Evolutionary conservation across 2,329 filamentous ascomycete species (phyloP).

Genomic region (Lecanicillium sp.): DNA sequence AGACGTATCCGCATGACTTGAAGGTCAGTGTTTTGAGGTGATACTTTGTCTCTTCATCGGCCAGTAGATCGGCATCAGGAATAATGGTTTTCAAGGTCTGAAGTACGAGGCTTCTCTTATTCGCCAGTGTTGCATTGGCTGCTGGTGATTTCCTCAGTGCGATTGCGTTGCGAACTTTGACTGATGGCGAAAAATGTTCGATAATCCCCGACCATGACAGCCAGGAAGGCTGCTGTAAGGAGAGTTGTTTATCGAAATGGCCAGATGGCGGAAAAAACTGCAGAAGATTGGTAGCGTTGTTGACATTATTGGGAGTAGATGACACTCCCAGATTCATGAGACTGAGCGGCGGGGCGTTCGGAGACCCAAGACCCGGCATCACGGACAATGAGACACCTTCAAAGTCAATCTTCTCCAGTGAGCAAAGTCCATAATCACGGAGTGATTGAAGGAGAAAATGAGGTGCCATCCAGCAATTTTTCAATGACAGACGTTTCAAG

Average conservation of each 20-base stretch:
- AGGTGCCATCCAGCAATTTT: constrained; percentile 64
- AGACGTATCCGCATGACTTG: constrained; percentile 57
- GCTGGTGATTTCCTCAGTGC: background rate
- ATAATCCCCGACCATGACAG: constrained; percentile 38
- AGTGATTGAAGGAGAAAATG: constrained; percentile 49
- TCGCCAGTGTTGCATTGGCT: background rate
- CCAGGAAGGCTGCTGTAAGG: constrained; percentile 20
- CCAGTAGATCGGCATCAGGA: constrained; percentile 19
- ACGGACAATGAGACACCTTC: constrained; percentile 61
- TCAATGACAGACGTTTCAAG: constrained; percentile 53
- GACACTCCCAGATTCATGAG: background rate
- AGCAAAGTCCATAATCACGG: constrained; percentile 37
- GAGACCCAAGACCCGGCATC: constrained; percentile 27
- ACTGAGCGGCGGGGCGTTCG: too few relatives aligned
- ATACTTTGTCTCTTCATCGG: constrained; percentile 23
- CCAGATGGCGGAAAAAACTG: background rate
- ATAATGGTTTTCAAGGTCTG: constrained; percentile 17
- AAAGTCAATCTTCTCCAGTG: constrained; percentile 49
- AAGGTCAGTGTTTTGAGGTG: constrained; percentile 40
- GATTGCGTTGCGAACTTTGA: constrained; percentile 24
- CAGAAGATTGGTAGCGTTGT: background rate
- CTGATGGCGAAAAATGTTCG: constrained; percentile 35
- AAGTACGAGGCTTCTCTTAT: background rate
- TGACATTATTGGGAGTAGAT: background rate
- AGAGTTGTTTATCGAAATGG: background rate